Base-by-base conservation (phyloP, 192 early-diverging fungal genomes). In the Umbelopsis sp. region DNA sequence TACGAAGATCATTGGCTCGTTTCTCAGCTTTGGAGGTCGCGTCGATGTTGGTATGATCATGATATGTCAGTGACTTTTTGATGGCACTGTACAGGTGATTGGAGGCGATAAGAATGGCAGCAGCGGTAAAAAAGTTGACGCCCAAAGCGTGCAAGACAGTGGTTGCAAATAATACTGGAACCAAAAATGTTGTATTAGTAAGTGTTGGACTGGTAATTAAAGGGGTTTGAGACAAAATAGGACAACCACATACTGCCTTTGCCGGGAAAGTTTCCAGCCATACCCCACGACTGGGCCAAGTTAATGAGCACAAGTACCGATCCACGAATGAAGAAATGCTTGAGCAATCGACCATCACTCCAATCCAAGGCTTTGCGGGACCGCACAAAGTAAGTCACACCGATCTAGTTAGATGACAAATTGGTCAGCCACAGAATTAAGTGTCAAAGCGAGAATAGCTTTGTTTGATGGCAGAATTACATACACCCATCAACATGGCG, bases 61-160 rank as follows among this genome's bases (percentile, higher is more conserved):
- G 3, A 33, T 35, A 20, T 11, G 23, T 55, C 49, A 70, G 16
- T 45, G 27, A 44, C 13, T 44, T 25, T 20, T 53, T 46, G 41
- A 46, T 9, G 16, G 20, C 10, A 16, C 11, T n/a, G 45, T 70
- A 70, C 18, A 55, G 6, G 53, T 53, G 52, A 41, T 55, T 70
- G 50, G 69, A 51, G 1, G 53, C 51, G 30, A 70, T 51, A 33
- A 53, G 45, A 46, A 70, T 5, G 1, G 41, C 51, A 3, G 69
- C 69, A 61, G 50, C 30, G 23, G 20, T n/a, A 15, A 70, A 70
- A 20, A 70, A 70, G 16, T 70, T 70, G 52, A 70, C 53, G 21
- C 69, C 69, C 12, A 55, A 44, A 21, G 69, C 69, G 8, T 53
- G 45, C 15, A 55, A 23, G 9, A 55, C 69, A 15, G 69, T 70